Conservation (phyloP, 2,329 filamentous ascomycete species). For the Bipolaris victoriae region DNA sequence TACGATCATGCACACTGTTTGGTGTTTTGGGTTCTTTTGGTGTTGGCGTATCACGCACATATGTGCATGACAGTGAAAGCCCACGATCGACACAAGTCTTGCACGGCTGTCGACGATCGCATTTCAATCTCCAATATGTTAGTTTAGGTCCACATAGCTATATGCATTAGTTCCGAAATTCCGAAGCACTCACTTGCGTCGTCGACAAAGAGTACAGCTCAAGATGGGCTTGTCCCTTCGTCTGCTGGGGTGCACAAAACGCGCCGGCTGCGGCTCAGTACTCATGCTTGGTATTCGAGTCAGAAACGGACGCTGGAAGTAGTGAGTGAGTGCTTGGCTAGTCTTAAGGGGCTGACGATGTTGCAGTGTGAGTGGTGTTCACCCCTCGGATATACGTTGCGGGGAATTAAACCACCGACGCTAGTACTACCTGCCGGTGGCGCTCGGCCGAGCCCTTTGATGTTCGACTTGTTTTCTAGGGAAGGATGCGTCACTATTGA, state of each 20-base stretch:
- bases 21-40: conserved; percentile 32
- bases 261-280: conserved; percentile 23
- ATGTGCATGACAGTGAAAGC: conserved; percentile 44
- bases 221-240: conserved; percentile 42
- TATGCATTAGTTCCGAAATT: background rate
- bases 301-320: background rate
- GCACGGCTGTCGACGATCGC: conserved; percentile 47
- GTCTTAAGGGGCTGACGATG: background rate
- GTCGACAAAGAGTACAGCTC: conserved; percentile 38
- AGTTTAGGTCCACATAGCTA: conserved; percentile 5
- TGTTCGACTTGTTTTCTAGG: background rate
- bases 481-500: background rate
- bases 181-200: conserved; percentile 29
- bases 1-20: conserved; percentile 45
- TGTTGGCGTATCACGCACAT: conserved; percentile 29
- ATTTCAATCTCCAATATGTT: conserved; percentile 34
- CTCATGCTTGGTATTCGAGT: conserved; percentile 20
- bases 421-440: too few species aligned
- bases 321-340: background rate
- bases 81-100: conserved; percentile 47
- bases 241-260: conserved; percentile 36
- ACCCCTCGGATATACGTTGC: background rate
- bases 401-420: background rate
- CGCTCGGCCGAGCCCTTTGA: too few species aligned
- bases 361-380: background rate